Base-by-base conservation (phyloP, 192 early-diverging fungal species). In the Coemansia furcata region DNA sequence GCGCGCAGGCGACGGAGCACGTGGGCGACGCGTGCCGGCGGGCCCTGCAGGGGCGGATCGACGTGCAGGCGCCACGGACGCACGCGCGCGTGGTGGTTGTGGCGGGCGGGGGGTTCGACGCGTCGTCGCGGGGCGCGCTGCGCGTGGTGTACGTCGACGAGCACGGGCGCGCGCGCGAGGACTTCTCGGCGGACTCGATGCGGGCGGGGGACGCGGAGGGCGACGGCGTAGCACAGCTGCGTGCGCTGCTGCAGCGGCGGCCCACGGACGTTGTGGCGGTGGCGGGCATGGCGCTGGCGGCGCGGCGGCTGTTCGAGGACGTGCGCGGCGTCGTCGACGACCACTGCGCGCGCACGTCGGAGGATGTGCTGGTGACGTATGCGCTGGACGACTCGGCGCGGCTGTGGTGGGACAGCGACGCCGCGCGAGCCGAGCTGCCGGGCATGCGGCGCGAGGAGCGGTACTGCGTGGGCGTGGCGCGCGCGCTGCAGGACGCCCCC, bases 361-460 rank as follows among this genome's bases (percentile, higher is more conserved):
- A 33, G 88, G 83, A 87, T 40, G 63, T 87, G 2, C 4, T 82
- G 6, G 85, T 97, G 29, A 84, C 88, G 4, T 88, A 95, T 63
- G 89, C 92, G 10, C 88, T 91, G 54, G 97, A 99, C 80, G 94
- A 96, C 65, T 89, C 89, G 1, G 96, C 97, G n/a, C 86, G 92
- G 19, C 69, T 97, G 9, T 95, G 86, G 73, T 93, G 93, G 76
- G 90, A 92, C 66, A 90, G 89, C 47, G 89, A 88, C 37, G 81
- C 86, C 6, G 91, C 82, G n/a, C 68, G 73, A 0, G 85, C 84
- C 6, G 90, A 95, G 71, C 91, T 92, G 63, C 89, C 90, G 2
- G 87, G 87, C 19, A 66, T 85, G 44, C 83, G 89, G 6, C 82
- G 82, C 15, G 74, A 92, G 39, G 90, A 93, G 64, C 87, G 94